These are phyloP conservation scores for Scopulariopsis brevicaulis DNA, from an alignment of 2,329 filamentous ascomycete genomes.

Conservation along the genomic window DNA sequence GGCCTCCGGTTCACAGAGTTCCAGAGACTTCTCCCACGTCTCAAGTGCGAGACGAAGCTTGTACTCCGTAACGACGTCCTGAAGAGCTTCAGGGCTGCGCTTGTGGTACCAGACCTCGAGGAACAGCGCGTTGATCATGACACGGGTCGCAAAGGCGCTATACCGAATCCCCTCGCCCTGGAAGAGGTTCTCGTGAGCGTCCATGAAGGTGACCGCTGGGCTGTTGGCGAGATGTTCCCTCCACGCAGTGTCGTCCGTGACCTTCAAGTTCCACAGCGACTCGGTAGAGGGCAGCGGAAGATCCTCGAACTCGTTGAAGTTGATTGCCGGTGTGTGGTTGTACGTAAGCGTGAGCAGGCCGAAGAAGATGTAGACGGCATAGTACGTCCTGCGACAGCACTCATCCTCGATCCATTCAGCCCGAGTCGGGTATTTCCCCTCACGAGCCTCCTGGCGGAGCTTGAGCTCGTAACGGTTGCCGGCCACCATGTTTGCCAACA, in stretches of 20 bases:
- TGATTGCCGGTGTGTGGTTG: slow-evolving; percentile 96
- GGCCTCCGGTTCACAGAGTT: slow-evolving; percentile 83
- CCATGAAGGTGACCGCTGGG: slow-evolving; percentile 74
- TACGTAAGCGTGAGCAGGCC: slow-evolving; percentile 89
- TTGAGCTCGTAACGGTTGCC: slow-evolving; percentile 95
- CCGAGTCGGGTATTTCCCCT: slow-evolving; percentile 62
- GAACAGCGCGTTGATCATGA: slow-evolving; percentile 98
- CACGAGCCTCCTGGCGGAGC: slow-evolving; percentile 79
- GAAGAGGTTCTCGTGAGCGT: slow-evolving; percentile 91
- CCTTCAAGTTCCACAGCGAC: slow-evolving; percentile 82
- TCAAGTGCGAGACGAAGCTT: slow-evolving; percentile 91
- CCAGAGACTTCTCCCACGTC: slow-evolving; percentile 97
- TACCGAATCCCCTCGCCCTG: slow-evolving; percentile 85
- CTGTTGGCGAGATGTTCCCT: slow-evolving; percentile 62
- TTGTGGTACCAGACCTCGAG: slow-evolving; percentile 99
- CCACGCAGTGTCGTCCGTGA: slow-evolving; percentile 72
- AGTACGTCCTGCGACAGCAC: slow-evolving; percentile 92
- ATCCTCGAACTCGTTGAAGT: slow-evolving; percentile 95
- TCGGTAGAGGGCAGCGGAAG: slow-evolving; percentile 88
- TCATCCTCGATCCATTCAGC: slow-evolving; percentile 96
- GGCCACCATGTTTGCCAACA: slow-evolving; percentile 96
- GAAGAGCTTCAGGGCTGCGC: slow-evolving; percentile 91
- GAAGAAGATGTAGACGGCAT: slow-evolving; percentile 98
- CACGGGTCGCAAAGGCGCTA: slow-evolving; percentile 91
- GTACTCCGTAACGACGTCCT: slow-evolving; percentile 96